These are phyloP conservation scores for Purpureocillium takamizusanense DNA, from an alignment of 2,329 filamentous ascomycete species.

Conservation along the genomic window DNA sequence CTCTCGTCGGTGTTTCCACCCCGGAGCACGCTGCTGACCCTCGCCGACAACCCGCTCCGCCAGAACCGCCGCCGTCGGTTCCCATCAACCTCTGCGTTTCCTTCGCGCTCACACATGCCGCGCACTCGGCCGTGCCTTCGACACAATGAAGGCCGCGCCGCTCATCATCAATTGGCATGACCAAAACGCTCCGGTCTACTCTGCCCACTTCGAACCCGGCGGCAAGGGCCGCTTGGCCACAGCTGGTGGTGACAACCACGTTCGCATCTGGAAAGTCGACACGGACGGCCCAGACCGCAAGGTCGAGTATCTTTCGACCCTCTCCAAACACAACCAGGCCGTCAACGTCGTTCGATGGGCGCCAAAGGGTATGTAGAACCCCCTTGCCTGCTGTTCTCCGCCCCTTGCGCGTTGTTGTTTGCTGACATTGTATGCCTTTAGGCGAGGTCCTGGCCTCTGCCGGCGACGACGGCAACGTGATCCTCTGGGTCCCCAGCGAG, in stretches of 20 bases:
- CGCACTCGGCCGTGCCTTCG: slow-evolving; percentile 17
- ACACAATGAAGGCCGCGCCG: slow-evolving; percentile 86
- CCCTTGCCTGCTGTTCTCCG: not conserved
- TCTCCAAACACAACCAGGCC: slow-evolving; percentile 89
- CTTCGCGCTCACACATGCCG: slow-evolving; percentile 17
- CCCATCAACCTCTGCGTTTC: not conserved
- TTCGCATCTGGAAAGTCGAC: slow-evolving; percentile 90
- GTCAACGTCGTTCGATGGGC: slow-evolving; percentile 97
- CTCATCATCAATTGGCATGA: slow-evolving; percentile 99
- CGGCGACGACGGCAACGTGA: slow-evolving; percentile 93
- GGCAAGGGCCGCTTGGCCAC: slow-evolving; percentile 90
- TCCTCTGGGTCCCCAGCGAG: slow-evolving; percentile 90
- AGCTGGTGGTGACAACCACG: slow-evolving; percentile 91
- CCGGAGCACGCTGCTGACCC: no score
- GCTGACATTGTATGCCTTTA: slow-evolving; percentile 25
- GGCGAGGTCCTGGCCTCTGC: slow-evolving; percentile 91
- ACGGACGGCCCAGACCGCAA: slow-evolving; percentile 75
- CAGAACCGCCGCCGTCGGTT: not conserved
- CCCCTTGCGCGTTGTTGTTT: not conserved
- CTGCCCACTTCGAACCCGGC: slow-evolving; percentile 88
- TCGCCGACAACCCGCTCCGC: no score
- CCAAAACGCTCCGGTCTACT: slow-evolving; percentile 94
- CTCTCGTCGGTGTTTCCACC: no score
- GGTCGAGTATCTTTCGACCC: slow-evolving; percentile 84
- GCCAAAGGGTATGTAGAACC: slow-evolving; percentile 63